Evolutionary conservation across 2,329 filamentous ascomycete genomes (phyloP).

Genomic region (Arthrobotrys sinensis): DNA sequence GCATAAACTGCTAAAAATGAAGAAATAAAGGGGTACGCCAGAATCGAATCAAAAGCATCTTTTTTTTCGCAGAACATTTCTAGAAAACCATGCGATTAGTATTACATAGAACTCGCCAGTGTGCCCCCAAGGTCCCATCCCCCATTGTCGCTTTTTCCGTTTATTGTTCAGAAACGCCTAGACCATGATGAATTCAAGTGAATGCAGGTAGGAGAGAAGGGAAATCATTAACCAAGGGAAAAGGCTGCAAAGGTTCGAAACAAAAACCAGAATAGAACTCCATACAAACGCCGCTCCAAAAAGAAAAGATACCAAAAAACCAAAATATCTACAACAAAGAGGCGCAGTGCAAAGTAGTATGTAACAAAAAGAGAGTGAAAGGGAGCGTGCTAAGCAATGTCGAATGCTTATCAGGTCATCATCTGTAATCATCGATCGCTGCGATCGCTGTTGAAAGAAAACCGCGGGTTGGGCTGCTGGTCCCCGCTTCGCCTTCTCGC

Average conservation of each 20-base stretch:
- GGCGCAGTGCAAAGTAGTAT: constrained; percentile 18
- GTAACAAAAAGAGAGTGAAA: constrained; percentile 29
- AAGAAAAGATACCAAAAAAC: constrained; percentile 22
- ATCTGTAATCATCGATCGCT: constrained; percentile 45
- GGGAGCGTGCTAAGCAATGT: constrained; percentile 17
- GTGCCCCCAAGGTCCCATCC: not conserved
- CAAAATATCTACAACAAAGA: constrained; percentile 52
- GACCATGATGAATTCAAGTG: constrained; percentile 41
- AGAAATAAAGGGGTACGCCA: constrained; percentile 6
- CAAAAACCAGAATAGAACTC: constrained; percentile 42
- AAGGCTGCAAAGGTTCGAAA: constrained; percentile 28
- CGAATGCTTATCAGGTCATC: constrained; percentile 24
- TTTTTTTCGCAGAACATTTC: not conserved
- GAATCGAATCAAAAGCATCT: not conserved
- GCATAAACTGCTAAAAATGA: constrained; percentile 24
- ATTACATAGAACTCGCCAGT: constrained; percentile 41
- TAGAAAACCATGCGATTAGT: constrained; percentile 45
- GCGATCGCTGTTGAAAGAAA: constrained; percentile 56
- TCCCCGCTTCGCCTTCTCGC: constrained; percentile 44
- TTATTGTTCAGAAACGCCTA: constrained; percentile 46
- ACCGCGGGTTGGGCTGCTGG: constrained; percentile 47
- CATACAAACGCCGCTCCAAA: constrained; percentile 34
- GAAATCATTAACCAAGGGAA: constrained; percentile 47
- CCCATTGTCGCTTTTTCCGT: constrained; percentile 55
- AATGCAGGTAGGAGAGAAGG: constrained; percentile 35